A percentile compares a stretch with the other conserved stretches of the same genome.
Evolutionary conservation across 306 rosid genomes (phyloP).

Genomic region (Castanopsis chinensis): DNA sequence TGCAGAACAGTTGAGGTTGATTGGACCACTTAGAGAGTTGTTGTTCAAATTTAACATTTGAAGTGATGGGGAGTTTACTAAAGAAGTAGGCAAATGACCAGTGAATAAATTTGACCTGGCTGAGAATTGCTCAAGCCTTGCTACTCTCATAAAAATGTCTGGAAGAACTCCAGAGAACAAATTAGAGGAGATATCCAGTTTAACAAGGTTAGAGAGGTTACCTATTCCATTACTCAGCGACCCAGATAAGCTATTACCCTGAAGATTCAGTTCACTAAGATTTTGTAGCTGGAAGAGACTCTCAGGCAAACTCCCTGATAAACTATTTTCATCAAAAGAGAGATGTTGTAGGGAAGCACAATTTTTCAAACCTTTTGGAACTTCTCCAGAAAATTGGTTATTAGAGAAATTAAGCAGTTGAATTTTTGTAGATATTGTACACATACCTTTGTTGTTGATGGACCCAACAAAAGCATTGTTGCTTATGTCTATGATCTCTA

Average conservation of each 20-base stretch:
- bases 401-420: background rate
- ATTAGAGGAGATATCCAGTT: conserved; percentile 31
- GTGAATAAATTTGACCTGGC: conserved; percentile 21
- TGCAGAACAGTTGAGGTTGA: conserved; percentile 29
- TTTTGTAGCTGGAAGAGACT: background rate
- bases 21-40: conserved; percentile 21
- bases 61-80: conserved; percentile 21
- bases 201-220: conserved; percentile 24
- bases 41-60: conserved; percentile 13
- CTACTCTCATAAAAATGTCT: conserved; percentile 15
- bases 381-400: conserved; percentile 7
- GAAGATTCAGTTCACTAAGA: background rate
- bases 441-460: background rate
- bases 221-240: conserved; percentile 15
- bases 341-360: conserved; percentile 11
- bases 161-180: conserved; percentile 28
- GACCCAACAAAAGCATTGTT: conserved; percentile 7
- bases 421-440: conserved; percentile 4
- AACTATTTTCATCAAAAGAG: background rate
- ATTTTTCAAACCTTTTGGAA: conserved; percentile 5
- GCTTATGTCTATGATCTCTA: conserved; percentile 27
- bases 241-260: conserved; percentile 23
- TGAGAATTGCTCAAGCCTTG: background rate
- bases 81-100: conserved; percentile 22
- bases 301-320: conserved; percentile 9